Conservation (phyloP, 2,329 filamentous ascomycete species). For the Fusarium aywerte region DNA sequence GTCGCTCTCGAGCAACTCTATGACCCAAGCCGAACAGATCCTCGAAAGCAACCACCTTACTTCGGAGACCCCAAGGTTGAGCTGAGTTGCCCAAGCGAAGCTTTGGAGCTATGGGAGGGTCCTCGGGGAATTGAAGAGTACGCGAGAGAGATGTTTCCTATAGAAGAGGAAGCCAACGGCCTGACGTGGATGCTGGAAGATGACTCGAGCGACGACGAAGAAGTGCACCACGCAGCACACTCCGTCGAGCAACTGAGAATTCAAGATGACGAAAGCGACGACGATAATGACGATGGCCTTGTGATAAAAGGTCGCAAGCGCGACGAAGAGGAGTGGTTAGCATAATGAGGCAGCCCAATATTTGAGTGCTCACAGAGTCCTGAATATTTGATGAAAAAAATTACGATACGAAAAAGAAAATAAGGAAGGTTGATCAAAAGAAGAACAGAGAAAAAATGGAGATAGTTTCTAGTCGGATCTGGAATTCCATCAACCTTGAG, state of each 20-base stretch:
- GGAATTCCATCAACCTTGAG: conserved; percentile 18
- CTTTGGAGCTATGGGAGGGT: conserved; percentile 89
- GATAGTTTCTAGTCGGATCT: conserved; percentile 13
- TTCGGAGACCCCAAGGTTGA: conserved; percentile 69
- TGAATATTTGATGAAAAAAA: conserved; percentile 21
- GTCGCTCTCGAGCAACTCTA: conserved; percentile 73
- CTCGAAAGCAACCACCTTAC: conserved; percentile 69
- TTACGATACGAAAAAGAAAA: conserved; percentile 24
- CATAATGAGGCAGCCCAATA: conserved; percentile 48
- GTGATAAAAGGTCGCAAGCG: conserved; percentile 67
- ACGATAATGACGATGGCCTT: conserved; percentile 68
- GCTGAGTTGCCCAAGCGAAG: conserved; percentile 75
- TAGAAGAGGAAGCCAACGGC: conserved; percentile 95
- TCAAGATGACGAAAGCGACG: conserved; percentile 58
- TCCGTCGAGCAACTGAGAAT: conserved; percentile 55
- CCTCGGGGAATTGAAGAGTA: conserved; percentile 93
- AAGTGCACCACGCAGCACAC: conserved; percentile 50
- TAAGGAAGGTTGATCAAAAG: conserved; percentile 23
- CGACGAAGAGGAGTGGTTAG: conserved; percentile 70
- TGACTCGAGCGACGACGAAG: conserved; percentile 56
- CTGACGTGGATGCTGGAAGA: conserved; percentile 87
- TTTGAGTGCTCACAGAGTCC: not conserved
- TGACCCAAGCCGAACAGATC: conserved; percentile 61
- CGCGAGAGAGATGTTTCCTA: conserved; percentile 89
- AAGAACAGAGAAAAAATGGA: conserved; percentile 30